A percentile compares a stretch with the other conserved stretches of the same genome.
Conservation (phyloP, 2,329 filamentous ascomycete genomes). For the Ceratocystis destructans region DNA sequence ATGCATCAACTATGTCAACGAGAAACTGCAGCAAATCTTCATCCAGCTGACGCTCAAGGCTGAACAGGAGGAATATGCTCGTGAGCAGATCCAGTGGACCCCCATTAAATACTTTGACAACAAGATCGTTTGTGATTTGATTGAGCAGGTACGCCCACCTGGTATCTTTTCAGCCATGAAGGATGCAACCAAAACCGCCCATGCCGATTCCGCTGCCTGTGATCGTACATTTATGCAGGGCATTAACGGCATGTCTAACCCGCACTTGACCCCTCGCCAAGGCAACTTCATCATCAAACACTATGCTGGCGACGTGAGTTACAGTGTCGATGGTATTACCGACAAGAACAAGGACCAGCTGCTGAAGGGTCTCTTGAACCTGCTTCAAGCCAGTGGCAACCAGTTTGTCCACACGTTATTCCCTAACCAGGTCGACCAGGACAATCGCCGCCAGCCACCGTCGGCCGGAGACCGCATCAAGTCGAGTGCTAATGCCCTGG, state of each 20-base stretch:
- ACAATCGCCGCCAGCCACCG: conserved; percentile 86
- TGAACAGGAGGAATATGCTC: conserved; percentile 92
- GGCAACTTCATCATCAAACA: conserved; percentile 98
- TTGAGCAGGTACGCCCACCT: conserved; percentile 78
- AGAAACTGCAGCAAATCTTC: conserved; percentile 98
- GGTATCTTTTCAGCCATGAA: conserved; percentile 94
- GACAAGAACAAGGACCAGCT: conserved; percentile 99
- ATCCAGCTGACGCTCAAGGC: conserved; percentile 94
- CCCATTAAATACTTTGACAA: conserved; percentile 99
- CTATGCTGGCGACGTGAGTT: conserved; percentile 92
- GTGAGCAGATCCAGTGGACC: conserved; percentile 96
- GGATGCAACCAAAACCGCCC: conserved; percentile 95
- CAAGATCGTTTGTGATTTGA: conserved; percentile 94
- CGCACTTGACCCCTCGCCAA: conserved; percentile 81
- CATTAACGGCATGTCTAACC: conserved; percentile 79
- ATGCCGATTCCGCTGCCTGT: conserved; percentile 85
- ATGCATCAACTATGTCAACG: conserved; percentile 99
- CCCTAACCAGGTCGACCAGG: conserved; percentile 84
- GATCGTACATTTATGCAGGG: conserved; percentile 93
- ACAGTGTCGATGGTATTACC: conserved; percentile 90
- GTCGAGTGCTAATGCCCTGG: conserved; percentile 82
- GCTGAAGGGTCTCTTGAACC: conserved; percentile 79
- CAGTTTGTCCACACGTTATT: conserved; percentile 77
- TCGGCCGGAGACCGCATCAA: conserved; percentile 96
- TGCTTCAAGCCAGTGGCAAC: conserved; percentile 75